These are phyloP conservation scores for Penicillium decumbens DNA, from an alignment of 2,329 filamentous ascomycete genomes.

Conservation along the genomic window DNA sequence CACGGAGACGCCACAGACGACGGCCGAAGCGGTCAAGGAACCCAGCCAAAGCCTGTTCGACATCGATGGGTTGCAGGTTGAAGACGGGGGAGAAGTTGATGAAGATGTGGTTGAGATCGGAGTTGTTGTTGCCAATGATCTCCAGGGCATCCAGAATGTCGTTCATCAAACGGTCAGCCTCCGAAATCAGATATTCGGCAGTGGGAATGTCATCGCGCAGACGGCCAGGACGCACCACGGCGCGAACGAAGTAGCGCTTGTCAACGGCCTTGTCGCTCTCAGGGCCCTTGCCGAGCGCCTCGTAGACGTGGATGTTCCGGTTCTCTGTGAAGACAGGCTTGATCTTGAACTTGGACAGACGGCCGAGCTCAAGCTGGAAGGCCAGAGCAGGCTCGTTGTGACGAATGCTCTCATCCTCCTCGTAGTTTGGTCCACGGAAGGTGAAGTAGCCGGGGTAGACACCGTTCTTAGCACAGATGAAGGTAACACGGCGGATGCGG, in stretches of 20 bases:
- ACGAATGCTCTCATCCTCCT: slow-evolving; percentile 91
- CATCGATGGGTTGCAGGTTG: slow-evolving; percentile 80
- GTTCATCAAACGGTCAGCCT: slow-evolving; percentile 93
- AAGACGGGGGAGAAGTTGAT: slow-evolving; percentile 99
- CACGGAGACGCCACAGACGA: slow-evolving; percentile 91
- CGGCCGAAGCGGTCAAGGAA: slow-evolving; percentile 96
- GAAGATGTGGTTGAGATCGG: slow-evolving; percentile 99
- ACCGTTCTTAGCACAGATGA: slow-evolving; percentile 93
- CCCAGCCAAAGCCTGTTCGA: slow-evolving; percentile 86
- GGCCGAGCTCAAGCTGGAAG: slow-evolving; percentile 95
- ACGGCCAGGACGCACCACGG: slow-evolving; percentile 87
- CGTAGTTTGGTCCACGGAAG: slow-evolving; percentile 86
- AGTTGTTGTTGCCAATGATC: slow-evolving; percentile 98
- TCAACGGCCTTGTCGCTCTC: slow-evolving; percentile 67
- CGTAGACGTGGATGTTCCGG: slow-evolving; percentile 98
- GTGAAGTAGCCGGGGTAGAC: slow-evolving; percentile 97
- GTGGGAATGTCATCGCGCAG: slow-evolving; percentile 96
- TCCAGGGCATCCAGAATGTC: slow-evolving; percentile 96
- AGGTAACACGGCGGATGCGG: slow-evolving; percentile 82
- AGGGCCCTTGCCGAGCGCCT: slow-evolving; percentile 88
- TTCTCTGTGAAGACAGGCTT: slow-evolving; percentile 98
- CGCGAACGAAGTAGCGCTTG: slow-evolving; percentile 97
- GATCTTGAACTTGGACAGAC: slow-evolving; percentile 95
- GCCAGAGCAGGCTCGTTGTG: slow-evolving; percentile 94
- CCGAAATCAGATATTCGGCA: slow-evolving; percentile 96